These are phyloP conservation scores for Emmonsiellopsis sp. DNA, from an alignment of 2,329 filamentous ascomycete genomes.

Conservation along the genomic window DNA sequence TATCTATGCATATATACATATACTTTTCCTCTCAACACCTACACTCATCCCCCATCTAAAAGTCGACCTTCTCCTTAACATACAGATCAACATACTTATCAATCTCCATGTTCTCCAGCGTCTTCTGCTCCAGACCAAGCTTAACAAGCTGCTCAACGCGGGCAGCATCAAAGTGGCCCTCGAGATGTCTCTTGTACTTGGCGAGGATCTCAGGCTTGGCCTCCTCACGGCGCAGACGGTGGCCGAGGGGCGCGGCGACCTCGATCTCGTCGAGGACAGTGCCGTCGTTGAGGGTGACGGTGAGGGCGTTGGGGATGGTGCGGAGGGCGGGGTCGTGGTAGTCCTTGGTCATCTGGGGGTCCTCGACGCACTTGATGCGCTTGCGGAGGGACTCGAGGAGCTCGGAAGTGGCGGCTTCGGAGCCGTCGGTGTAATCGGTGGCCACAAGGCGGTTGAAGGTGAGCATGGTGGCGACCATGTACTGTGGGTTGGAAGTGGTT, in stretches of 20 bases:
- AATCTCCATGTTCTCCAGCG: slow-evolving; percentile 69
- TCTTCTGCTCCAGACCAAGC: slow-evolving; percentile 64
- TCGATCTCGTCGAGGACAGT: slow-evolving; percentile 83
- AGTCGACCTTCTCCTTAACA: slow-evolving; percentile 44
- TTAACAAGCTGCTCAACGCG: slow-evolving; percentile 76
- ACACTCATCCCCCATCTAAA: slow-evolving; percentile 11
- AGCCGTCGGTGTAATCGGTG: slow-evolving; percentile 84
- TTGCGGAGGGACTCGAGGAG: slow-evolving; percentile 85
- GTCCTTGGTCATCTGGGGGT: slow-evolving; percentile 85
- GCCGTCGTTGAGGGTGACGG: slow-evolving; percentile 88
- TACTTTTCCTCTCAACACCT: background rate
- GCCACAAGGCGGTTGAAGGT: slow-evolving; percentile 89
- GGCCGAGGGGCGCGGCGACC: slow-evolving; percentile 89
- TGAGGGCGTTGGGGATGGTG: slow-evolving; percentile 94
- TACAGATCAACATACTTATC: slow-evolving; percentile 92
- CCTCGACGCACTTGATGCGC: slow-evolving; percentile 93
- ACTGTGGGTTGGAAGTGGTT: slow-evolving; percentile 35
- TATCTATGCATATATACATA: background rate
- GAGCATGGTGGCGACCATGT: slow-evolving; percentile 97
- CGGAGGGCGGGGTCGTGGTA: slow-evolving; percentile 92
- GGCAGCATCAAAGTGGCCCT: slow-evolving; percentile 66
- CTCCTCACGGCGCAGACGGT: slow-evolving; percentile 84
- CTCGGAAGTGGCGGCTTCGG: slow-evolving; percentile 80
- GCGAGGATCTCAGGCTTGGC: slow-evolving; percentile 93
- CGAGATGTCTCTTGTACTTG: slow-evolving; percentile 91